Percentiles rank a stretch among this genome's conserved stretches.
These are phyloP conservation scores for Hypoxylon intermedium DNA, from an alignment of 495 filamentous ascomycete species.

Conservation along the genomic window DNA sequence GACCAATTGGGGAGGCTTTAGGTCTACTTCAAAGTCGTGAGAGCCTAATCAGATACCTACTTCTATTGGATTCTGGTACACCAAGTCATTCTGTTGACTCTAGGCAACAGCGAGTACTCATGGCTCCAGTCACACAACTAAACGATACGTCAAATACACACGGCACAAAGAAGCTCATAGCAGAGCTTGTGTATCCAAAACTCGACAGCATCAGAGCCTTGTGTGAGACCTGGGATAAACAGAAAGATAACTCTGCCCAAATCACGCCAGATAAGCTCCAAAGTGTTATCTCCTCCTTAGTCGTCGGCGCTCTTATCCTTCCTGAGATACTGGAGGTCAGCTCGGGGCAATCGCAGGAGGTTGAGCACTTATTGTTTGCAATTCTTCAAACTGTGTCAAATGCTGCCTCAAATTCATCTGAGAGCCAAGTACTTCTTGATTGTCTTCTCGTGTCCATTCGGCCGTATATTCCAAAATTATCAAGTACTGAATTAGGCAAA, in stretches of 20 bases:
- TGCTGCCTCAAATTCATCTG: slow-evolving; percentile 43
- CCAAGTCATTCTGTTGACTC: slow-evolving; percentile 4
- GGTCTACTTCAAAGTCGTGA: slow-evolving; percentile 32
- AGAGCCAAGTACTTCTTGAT: slow-evolving; percentile 47
- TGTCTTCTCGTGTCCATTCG: slow-evolving; percentile 44
- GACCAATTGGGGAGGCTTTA: slow-evolving; percentile 43
- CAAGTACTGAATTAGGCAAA: slow-evolving; percentile 37
- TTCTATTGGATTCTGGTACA: slow-evolving; percentile 43
- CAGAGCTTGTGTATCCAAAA: slow-evolving; percentile 58
- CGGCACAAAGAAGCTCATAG: slow-evolving; percentile 52
- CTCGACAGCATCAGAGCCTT: slow-evolving; percentile 51
- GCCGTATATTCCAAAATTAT: slow-evolving; percentile 48
- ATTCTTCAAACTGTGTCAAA: slow-evolving; percentile 46
- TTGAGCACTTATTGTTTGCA: slow-evolving; percentile 45
- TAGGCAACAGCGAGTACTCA: neutral
- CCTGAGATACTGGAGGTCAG: slow-evolving; percentile 51
- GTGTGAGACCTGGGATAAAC: slow-evolving; percentile 53
- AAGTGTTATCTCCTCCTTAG: slow-evolving; percentile 53
- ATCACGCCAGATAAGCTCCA: slow-evolving; percentile 56
- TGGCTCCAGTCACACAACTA: slow-evolving; percentile 18
- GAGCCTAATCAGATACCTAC: slow-evolving; percentile 49
- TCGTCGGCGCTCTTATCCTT: slow-evolving; percentile 51
- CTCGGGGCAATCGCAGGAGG: slow-evolving; percentile 48
- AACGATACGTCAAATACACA: slow-evolving; percentile 49
- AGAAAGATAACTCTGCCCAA: slow-evolving; percentile 48